These are phyloP conservation scores for Aspergillus nanangensis DNA, from an alignment of 495 filamentous ascomycete species.

Conservation along the genomic window DNA sequence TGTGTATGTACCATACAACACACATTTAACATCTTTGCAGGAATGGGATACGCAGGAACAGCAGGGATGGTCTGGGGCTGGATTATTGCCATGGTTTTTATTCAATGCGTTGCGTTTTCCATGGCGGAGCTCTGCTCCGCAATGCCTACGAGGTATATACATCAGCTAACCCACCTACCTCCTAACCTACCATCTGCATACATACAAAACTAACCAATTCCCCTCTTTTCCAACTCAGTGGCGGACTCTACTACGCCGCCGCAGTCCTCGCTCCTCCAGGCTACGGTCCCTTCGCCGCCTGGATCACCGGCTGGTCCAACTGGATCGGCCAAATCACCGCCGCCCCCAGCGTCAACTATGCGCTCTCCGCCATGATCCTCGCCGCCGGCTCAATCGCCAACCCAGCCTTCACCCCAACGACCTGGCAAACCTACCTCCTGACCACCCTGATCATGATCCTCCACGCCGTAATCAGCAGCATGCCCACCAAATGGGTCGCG, in stretches of 20 bases:
- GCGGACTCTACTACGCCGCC: slow-evolving; percentile 74
- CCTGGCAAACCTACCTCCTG: slow-evolving; percentile 68
- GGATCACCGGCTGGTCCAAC: slow-evolving; percentile 73
- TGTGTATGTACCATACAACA: no score
- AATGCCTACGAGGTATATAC: slow-evolving; percentile 57
- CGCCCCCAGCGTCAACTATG: slow-evolving; percentile 62
- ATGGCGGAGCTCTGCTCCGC: slow-evolving; percentile 66
- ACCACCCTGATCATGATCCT: slow-evolving; percentile 66
- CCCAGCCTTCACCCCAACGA: slow-evolving; percentile 58
- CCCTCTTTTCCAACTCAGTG: slow-evolving; percentile 37
- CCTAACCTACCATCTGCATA: no score
- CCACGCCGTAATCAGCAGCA: slow-evolving; percentile 66
- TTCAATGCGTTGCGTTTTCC: slow-evolving; percentile 64
- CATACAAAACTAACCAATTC: no score
- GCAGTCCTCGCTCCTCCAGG: slow-evolving; percentile 75
- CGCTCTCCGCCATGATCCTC: slow-evolving; percentile 66
- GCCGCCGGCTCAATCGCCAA: slow-evolving; percentile 66
- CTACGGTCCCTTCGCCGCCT: slow-evolving; percentile 71
- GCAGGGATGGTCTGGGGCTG: slow-evolving; percentile 84
- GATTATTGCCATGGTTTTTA: slow-evolving; percentile 71
- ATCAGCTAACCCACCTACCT: not conserved
- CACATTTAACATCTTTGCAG: slow-evolving; percentile 24
- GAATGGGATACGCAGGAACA: slow-evolving; percentile 77
- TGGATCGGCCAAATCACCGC: slow-evolving; percentile 69
- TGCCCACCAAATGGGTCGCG: slow-evolving; percentile 72